Evolutionary conservation across 2,329 filamentous ascomycete genomes (phyloP), one percentile per base, ranked within the genome.

Genomic region (Sarocladium kiliense): DNA sequence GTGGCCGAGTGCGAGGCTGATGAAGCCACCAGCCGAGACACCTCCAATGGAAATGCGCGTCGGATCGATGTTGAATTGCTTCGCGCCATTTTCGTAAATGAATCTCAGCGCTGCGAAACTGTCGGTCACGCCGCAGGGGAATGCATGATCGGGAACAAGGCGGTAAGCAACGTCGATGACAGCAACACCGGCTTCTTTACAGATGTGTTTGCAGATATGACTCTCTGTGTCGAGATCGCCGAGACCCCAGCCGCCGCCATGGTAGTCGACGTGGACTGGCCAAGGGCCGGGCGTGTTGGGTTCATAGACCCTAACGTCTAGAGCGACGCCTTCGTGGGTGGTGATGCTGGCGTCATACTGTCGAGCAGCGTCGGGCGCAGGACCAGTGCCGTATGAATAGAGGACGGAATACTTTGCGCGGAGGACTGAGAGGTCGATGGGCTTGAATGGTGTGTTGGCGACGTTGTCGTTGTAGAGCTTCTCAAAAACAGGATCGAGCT

Each of bases 81-180:
- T 51, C 2, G 65, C 63, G 25, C 70, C 71, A 12, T 68, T 61
- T 12, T 61, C 54, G 56, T 70, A 64, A 27, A 75, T 63, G 59
- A 74, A 70, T 54, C 70, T 64, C 30, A 79, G 61, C 2, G 72
- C 73, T 5, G 71, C 72, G 63, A 75, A 79, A 42, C 71, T 72
- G 63, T 81, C 78, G 12, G 74, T 69, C 18, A 76, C 68, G 26
- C 68, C 68, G 11, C 71, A 70, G 21, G 78, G 78, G 56, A 76
- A 79, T 3, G 72, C 64, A 58, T 71, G 62, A 60, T 80, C 77
- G 10, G 78, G 78, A 0, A 77, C 74, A 2, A 79, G 70, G 4
- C 77, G 72, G 60, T 80, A 81, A 21, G 64, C 76, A 10, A 79
- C 73, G 58, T 78, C 74, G 55, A 81, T 68, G 25, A 80, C 74